Conservation (phyloP, 208 protist genomes). For the Trypanosoma grayi region DNA sequence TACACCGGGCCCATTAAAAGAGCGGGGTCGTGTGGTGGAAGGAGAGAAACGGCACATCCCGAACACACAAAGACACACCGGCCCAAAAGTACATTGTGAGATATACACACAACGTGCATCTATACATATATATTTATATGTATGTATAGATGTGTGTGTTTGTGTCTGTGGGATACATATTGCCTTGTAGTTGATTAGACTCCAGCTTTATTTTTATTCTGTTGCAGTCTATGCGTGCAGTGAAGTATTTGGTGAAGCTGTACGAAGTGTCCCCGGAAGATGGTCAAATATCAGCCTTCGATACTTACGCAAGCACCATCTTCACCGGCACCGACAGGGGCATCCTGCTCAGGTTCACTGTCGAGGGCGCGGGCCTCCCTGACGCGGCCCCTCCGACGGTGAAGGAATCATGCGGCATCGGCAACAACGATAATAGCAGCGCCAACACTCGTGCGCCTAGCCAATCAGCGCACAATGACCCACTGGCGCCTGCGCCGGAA, state of each 20-base stretch:
- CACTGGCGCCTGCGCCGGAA: background rate
- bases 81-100: no score
- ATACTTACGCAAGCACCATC: slow-evolving; percentile 45
- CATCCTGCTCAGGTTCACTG: slow-evolving; percentile 46
- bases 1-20: no score
- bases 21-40: no score
- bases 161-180: no score
- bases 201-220: slow-evolving; percentile 1
- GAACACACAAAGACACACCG: no score
- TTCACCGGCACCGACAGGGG: slow-evolving; percentile 69
- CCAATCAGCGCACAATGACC: background rate
- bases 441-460: no score
- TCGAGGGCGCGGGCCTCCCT: slow-evolving; percentile 26
- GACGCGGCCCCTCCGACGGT: background rate
- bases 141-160: no score
- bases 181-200: no score
- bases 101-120: no score
- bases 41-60: no score
- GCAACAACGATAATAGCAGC: background rate
- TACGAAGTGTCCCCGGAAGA: slow-evolving; percentile 46
- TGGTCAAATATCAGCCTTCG: slow-evolving; percentile 65
- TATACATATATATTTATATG: slow-evolving; percentile 14
- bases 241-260: slow-evolving; percentile 53
- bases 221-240: slow-evolving; percentile 42
- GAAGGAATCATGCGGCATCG: background rate